phyloP scores from a whole-genome alignment of 1,284 basidiomycete genomes.

The Cutaneotrichosporon cyanovorans region DNA sequence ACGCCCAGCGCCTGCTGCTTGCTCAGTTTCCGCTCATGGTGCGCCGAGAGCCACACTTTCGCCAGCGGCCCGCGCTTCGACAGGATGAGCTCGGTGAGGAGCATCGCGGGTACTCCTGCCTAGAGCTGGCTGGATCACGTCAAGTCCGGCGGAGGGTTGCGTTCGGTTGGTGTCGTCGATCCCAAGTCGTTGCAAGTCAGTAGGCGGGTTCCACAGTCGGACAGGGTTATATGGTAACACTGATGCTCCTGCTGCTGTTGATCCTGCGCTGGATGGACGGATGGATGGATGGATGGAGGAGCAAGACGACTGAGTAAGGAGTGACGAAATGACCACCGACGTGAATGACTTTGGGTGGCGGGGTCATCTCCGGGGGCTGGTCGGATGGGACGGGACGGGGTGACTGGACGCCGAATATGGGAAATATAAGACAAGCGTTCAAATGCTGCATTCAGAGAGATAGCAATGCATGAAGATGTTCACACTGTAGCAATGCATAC shows the following conservation, averaged over 20 bases:
- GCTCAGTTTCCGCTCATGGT: conserved; percentile 95
- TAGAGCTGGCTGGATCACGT: neutral
- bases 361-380: neutral
- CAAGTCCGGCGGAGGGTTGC: no score
- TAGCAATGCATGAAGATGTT: no score
- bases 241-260: no score
- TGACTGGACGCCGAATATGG: neutral
- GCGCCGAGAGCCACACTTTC: conserved; percentile 96
- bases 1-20: conserved; percentile 91
- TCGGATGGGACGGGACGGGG: neutral
- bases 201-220: no score
- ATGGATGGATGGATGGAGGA: neutral
- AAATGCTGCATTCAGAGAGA: no score
- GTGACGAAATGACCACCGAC: no score
- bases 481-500: no score
- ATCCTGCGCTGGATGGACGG: no score
- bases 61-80: conserved; percentile 88
- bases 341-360: neutral
- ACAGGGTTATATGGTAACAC: no score
- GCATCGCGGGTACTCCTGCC: conserved; percentile 54
- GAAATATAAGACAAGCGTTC: neutral
- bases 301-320: neutral
- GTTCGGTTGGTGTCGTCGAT: neutral
- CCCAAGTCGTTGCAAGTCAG: no score
- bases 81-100: conserved; percentile 86